Percentiles rank a stretch among this genome's conserved stretches.
phyloP scores from a whole-genome alignment of 345 rosid species.

The Dimocarpus longan region DNA sequence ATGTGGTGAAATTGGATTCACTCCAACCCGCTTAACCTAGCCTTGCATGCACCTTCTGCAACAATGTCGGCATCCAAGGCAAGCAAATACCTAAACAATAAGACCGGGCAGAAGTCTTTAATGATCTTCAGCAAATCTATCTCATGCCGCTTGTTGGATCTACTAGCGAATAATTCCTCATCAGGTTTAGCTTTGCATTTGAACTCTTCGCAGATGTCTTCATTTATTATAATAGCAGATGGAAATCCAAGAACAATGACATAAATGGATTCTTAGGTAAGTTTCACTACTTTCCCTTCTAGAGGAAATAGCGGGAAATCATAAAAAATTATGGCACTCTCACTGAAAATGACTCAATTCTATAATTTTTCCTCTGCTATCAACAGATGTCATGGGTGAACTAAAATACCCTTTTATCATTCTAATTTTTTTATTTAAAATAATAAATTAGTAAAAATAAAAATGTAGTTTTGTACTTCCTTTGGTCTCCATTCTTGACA shows the following conservation, averaged over 20 bases:
- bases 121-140: slow-evolving; percentile 30
- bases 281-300: slow-evolving; percentile 80
- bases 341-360: neutral
- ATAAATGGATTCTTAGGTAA: slow-evolving; percentile 72
- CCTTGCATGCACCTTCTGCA: neutral
- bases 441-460: too few species aligned
- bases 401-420: too few species aligned
- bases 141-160: slow-evolving; percentile 53
- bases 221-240: slow-evolving; percentile 61
- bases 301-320: slow-evolving; percentile 17
- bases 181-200: slow-evolving; percentile 51
- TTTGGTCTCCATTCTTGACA: too few species aligned
- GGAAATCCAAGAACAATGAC: slow-evolving; percentile 80
- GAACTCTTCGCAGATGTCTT: slow-evolving; percentile 73
- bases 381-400: too few species aligned
- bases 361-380: too few species aligned
- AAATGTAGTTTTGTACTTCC: too few species aligned
- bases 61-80: neutral
- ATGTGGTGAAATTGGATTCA: neutral
- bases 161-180: slow-evolving; percentile 54
- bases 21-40: neutral
- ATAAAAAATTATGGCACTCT: neutral
- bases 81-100: slow-evolving; percentile 8
- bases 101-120: slow-evolving; percentile 13
- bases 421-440: too few species aligned